These are phyloP conservation scores for Beta vulgaris DNA, from an alignment of 148 eudicot genomes.

Conservation along the genomic window DNA sequence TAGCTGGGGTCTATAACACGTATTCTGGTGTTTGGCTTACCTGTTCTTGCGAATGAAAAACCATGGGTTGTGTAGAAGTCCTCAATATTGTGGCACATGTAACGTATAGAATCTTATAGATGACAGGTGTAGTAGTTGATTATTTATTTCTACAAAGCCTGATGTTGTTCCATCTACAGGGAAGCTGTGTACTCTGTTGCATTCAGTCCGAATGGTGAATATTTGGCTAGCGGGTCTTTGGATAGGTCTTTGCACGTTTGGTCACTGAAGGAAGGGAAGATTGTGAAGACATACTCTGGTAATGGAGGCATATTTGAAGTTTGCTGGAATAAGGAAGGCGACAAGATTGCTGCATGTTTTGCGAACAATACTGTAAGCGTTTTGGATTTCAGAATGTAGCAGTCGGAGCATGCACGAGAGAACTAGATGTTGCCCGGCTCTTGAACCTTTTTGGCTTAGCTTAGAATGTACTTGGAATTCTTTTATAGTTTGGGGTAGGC, in stretches of 20 bases:
- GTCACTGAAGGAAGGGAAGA: constrained; percentile 75
- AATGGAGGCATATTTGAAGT: constrained; percentile 89
- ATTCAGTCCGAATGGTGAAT: constrained; percentile 87
- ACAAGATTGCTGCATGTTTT: constrained; percentile 82
- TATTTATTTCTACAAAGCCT: background rate
- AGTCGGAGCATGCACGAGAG: background rate
- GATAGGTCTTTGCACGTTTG: constrained; percentile 73
- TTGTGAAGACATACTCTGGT: constrained; percentile 68
- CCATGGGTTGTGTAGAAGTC: too few species aligned
- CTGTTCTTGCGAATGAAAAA: too few species aligned
- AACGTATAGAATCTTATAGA: too few species aligned
- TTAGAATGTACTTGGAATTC: constrained; percentile 10
- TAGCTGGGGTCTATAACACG: too few species aligned
- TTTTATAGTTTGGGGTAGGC: constrained; percentile 12
- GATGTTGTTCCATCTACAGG: constrained; percentile 36
- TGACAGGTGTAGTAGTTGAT: background rate
- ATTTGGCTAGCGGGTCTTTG: constrained; percentile 81
- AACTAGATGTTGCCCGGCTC: background rate
- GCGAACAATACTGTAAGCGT: constrained; percentile 72
- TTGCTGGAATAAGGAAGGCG: constrained; percentile 90
- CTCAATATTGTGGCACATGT: too few species aligned
- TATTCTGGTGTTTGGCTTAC: too few species aligned
- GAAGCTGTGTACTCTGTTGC: constrained; percentile 84
- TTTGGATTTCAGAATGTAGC: constrained; percentile 39
- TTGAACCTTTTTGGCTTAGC: constrained; percentile 17